Conservation (phyloP, 352 stramenopile species). For the Globisporangium cystogenes region DNA sequence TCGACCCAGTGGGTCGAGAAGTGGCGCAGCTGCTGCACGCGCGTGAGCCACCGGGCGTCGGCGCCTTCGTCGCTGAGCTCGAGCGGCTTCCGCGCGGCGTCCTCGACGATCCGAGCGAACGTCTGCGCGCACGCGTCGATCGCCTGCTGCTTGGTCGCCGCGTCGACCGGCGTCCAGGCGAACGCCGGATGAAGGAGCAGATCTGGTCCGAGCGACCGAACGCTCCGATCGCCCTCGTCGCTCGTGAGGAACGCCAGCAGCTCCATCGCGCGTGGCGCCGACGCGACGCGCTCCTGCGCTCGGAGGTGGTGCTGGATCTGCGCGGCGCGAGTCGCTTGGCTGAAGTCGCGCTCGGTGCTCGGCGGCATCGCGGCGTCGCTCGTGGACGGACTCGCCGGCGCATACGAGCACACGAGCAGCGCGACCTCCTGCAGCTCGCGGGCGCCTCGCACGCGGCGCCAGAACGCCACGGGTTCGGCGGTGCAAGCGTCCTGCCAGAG, state of each 20-base stretch:
- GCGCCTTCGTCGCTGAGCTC: not conserved
- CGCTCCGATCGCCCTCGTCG: not conserved
- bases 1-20: slow-evolving; percentile 11
- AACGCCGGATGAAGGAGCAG: slow-evolving; percentile 3
- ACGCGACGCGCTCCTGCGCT: not conserved
- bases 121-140: slow-evolving; percentile 5
- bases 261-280: not conserved
- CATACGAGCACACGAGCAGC: slow-evolving; percentile 11
- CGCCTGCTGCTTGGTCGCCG: not conserved
- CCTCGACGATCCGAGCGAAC: slow-evolving; percentile 1
- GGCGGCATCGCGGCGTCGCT: not conserved
- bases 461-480: slow-evolving; percentile 7
- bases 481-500: slow-evolving; percentile 1
- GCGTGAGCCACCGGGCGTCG: too few species aligned
- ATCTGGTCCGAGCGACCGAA: too few species aligned
- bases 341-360: not conserved
- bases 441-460: slow-evolving; percentile 6
- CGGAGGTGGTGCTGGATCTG: slow-evolving; percentile 9
- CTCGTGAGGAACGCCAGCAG: slow-evolving; percentile 8
- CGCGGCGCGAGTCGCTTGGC: slow-evolving; percentile 2
- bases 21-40: not conserved
- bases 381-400: slow-evolving; percentile 3
- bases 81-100: not conserved
- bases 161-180: not conserved
- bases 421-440: slow-evolving; percentile 10